Evolutionary conservation across 768 basidiomycete genomes (phyloP), one percentile per base, ranked within the genome.

Genomic region (Porpolomopsis calyptriformis): DNA sequence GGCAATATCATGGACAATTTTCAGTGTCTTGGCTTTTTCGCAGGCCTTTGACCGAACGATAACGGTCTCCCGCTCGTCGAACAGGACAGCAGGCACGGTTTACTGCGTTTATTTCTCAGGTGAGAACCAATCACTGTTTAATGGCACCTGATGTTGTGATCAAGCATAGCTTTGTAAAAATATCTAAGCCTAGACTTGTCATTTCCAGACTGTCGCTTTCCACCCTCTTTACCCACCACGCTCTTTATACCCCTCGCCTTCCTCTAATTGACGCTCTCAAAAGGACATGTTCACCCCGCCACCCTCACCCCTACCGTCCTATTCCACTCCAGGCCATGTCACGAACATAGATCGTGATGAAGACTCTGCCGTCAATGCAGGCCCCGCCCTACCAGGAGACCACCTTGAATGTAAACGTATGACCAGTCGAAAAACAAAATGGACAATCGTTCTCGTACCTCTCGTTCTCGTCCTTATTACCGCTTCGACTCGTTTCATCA

Each of bases 391-490:
- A 8, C 2, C 16, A 16, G 4, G 9, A 10, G 22, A 18, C 25
- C 18, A 19, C n/a, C n/a, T n/a, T 37, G 35, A 53, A 5, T 31
- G 47, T 38, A 80, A 77, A 60, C 69, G 63, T 49, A 65, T 63
- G 38, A 68, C 60, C 25, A 70, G 66, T 35, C 67, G 74, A 19
- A 61, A 68, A 43, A 65, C 68, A 44, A 62, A 64, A 56, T 76
- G 71, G 72, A 66, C 74, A 1, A 69, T 78, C 45, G 45, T 84
- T 34, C 50, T 79, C 26, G 66, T 82, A 2, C 83, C 83, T 2
- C 51, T 80, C 8, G 52, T 67, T 4, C 68, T 86, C 41, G 56
- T 81, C 31, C 45, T 78, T 35, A 67, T 84, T 49, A 75, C 77
- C 9, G 55, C 65, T 2, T 73, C 69, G 10, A 72, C 74, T 12